Conservation (phyloP, 257 asterid species). For the Coffea canephora region DNA sequence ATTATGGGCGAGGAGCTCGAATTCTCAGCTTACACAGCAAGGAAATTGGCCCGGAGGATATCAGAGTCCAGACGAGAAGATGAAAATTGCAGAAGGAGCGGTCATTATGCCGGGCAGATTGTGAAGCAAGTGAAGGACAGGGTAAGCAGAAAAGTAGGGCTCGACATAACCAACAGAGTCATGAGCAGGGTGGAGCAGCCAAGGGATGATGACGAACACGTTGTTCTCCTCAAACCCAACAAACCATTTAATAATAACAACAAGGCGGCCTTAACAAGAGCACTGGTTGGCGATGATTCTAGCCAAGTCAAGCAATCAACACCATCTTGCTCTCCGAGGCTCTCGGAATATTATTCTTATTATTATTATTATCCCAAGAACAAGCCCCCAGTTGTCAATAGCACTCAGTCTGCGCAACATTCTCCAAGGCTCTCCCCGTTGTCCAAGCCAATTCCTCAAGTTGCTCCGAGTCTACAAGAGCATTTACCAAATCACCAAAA, state of each 20-base stretch:
- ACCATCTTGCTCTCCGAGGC: slow-evolving; percentile 46
- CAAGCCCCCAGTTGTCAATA: slow-evolving; percentile 14
- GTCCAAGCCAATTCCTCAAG: slow-evolving; percentile 18
- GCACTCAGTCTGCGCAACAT: slow-evolving; percentile 24
- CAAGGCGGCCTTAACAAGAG: slow-evolving; percentile 3
- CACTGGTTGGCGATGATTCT: slow-evolving; percentile 9
- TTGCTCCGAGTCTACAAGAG: slow-evolving; percentile 6
- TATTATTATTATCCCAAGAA: slow-evolving; percentile 17
- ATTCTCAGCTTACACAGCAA: slow-evolving; percentile 12
- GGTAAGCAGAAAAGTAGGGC: slow-evolving; percentile 56
- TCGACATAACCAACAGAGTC: slow-evolving; percentile 57
- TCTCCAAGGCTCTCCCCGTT: slow-evolving; percentile 25
- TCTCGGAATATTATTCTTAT: slow-evolving; percentile 22
- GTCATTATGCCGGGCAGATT: slow-evolving; percentile 56
- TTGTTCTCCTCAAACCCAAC: slow-evolving; percentile 44
- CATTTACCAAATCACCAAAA: neutral
- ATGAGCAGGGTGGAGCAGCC: slow-evolving; percentile 30
- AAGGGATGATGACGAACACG: slow-evolving; percentile 48
- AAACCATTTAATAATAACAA: slow-evolving; percentile 4
- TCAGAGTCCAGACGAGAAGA: slow-evolving; percentile 20
- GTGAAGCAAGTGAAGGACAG: slow-evolving; percentile 64
- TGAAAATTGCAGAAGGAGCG: slow-evolving; percentile 42
- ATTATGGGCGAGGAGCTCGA: slow-evolving; percentile 21
- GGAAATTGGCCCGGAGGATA: slow-evolving; percentile 25
- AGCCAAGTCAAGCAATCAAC: slow-evolving; percentile 27